These are phyloP conservation scores for Mallotus nudiflorus DNA, from an alignment of 345 rosid species.

Conservation along the genomic window DNA sequence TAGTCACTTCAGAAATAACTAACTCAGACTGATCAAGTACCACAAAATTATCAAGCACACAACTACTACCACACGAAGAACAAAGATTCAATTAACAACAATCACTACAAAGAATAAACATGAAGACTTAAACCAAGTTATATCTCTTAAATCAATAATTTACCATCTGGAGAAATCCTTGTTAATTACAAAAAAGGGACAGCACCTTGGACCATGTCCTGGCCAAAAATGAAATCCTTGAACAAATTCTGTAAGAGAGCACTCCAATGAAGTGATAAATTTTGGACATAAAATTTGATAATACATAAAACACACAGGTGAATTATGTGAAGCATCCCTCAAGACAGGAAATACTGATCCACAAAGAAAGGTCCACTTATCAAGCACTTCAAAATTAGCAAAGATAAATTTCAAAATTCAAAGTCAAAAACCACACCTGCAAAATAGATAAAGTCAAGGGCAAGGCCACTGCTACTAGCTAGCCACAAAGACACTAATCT, in stretches of 20 bases:
- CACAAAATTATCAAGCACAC: neutral
- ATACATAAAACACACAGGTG: neutral
- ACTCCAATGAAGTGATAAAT: conserved; percentile 19
- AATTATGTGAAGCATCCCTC: neutral
- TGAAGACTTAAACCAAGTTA: conserved; percentile 17
- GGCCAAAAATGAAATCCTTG: conserved; percentile 28
- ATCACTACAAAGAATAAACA: conserved; percentile 5
- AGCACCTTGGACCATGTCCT: conserved; percentile 35
- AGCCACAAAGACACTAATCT: too few relatives aligned
- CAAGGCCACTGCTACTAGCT: too few relatives aligned
- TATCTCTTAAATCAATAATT: conserved; percentile 27
- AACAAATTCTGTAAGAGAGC: conserved; percentile 25
- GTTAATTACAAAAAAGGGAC: conserved; percentile 36
- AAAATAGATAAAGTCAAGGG: too few relatives aligned
- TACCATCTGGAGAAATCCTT: conserved; percentile 39
- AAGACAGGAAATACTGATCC: neutral
- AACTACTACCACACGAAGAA: neutral
- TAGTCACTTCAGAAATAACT: neutral
- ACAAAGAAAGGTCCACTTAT: too few relatives aligned
- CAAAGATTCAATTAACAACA: conserved; percentile 2
- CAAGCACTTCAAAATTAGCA: neutral
- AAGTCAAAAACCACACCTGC: too few relatives aligned
- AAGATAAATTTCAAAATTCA: neutral
- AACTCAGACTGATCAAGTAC: conserved; percentile 6
- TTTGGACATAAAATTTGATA: neutral